These are phyloP conservation scores for Apiospora marii DNA, from an alignment of 2,329 filamentous ascomycete genomes.

Conservation along the genomic window DNA sequence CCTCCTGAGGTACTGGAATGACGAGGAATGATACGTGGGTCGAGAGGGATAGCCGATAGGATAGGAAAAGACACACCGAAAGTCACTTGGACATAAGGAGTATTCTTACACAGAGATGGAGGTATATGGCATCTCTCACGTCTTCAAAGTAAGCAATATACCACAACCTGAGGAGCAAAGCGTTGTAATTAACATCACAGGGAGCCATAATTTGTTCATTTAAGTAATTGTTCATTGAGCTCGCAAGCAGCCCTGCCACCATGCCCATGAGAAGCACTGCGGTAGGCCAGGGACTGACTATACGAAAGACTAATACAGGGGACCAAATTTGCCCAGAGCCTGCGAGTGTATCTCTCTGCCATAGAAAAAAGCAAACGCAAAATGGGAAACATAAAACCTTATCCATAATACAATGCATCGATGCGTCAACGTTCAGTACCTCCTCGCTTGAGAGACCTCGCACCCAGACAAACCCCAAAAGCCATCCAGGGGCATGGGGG, in stretches of 20 bases:
- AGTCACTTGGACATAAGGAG: too few species aligned
- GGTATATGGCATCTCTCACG: too few species aligned
- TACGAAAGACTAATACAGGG: not conserved
- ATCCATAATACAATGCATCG: slow-evolving; percentile 21
- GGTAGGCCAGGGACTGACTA: not conserved
- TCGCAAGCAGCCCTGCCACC: slow-evolving; percentile 1
- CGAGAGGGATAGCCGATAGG: too few species aligned
- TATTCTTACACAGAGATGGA: too few species aligned
- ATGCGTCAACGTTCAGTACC: slow-evolving; percentile 10
- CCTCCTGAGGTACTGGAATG: too few species aligned
- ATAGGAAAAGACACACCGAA: too few species aligned
- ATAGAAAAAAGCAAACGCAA: slow-evolving; percentile 13
- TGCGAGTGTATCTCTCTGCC: slow-evolving; percentile 2
- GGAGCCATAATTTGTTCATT: not conserved
- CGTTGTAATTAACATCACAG: not conserved
- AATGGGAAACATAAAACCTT: slow-evolving; percentile 12
- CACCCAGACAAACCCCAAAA: not conserved
- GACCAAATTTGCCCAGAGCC: not conserved
- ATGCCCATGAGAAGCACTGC: slow-evolving; percentile 13
- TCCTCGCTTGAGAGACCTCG: not conserved
- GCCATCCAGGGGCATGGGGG: not conserved
- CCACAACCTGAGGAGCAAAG: not conserved
- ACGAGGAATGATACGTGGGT: too few species aligned
- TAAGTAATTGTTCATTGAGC: slow-evolving; percentile 4
- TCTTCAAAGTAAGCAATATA: too few species aligned